Percentiles rank a stretch among this genome's conserved stretches.
Conservation (phyloP, 768 basidiomycete species). For the Coprinopsis cinerea region DNA sequence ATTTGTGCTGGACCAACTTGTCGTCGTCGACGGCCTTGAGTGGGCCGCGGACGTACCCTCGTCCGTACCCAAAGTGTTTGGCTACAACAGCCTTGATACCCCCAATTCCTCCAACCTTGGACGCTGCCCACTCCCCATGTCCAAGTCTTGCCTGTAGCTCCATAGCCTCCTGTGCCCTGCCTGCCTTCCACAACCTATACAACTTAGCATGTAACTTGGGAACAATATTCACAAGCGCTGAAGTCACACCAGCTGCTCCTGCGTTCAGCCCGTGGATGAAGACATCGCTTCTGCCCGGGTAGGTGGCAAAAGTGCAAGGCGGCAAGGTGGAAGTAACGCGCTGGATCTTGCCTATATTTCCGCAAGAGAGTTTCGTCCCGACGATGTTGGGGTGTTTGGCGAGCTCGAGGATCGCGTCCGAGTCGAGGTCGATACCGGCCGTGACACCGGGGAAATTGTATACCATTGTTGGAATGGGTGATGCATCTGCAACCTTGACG, state of each 20-base stretch:
- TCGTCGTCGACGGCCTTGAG: conserved; percentile 35
- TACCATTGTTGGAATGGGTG: conserved; percentile 68
- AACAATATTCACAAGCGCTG: conserved; percentile 54
- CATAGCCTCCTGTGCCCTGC: conserved; percentile 54
- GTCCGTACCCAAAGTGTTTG: conserved; percentile 61
- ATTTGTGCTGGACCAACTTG: conserved; percentile 30
- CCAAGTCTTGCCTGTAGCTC: conserved; percentile 53
- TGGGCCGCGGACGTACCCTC: conserved; percentile 41
- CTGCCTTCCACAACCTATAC: conserved; percentile 44
- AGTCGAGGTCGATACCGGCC: conserved; percentile 80
- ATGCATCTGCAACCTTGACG: conserved; percentile 68
- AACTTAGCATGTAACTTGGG: conserved; percentile 54
- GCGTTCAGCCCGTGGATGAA: conserved; percentile 58
- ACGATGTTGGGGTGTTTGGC: conserved; percentile 81
- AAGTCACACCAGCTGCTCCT: conserved; percentile 60
- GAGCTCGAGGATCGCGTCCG: conserved; percentile 64
- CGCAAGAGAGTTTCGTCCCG: conserved; percentile 82
- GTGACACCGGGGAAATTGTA: conserved; percentile 85
- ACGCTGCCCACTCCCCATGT: conserved; percentile 61
- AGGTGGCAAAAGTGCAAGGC: conserved; percentile 55
- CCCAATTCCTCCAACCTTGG: conserved; percentile 60
- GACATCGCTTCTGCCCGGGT: conserved; percentile 69
- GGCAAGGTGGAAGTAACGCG: conserved; percentile 60
- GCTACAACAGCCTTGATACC: conserved; percentile 62
- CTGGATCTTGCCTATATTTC: conserved; percentile 77